Base-by-base conservation (phyloP, 129 eudicot species). In the Smallanthus sonchifolius region DNA sequence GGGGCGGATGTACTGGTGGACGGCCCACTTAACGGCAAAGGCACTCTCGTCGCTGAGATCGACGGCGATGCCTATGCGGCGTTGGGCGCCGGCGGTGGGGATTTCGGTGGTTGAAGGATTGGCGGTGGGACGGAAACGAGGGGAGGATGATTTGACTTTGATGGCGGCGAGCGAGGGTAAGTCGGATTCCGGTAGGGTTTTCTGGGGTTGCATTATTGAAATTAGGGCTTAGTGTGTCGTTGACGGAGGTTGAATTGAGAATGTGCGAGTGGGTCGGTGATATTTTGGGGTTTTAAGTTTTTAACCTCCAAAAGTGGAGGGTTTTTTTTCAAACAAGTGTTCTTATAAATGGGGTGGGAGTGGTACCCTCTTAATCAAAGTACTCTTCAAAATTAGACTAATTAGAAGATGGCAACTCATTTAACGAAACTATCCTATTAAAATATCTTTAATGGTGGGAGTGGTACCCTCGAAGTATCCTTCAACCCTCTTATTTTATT, bases 111-210 rank as follows among this genome's bases (percentile, higher is more conserved):
- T 8, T 55, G 35, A 17, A 8, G 62, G 62, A 4, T 9, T 55
- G 7, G 63, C 13, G 14, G 63, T 8, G 4, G 63, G 15, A 13
- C 36, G 77, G 85, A 44, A 72, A 24, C 75, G 78, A 2, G 85
- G 78, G 42, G 79, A 77, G 5, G 69, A 61, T 15, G 85, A 76
- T 28, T 85, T 87, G 73, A 88, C 90, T 80, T 83, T 85, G 83
- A 88, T 79, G 60, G 89, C 44, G 66, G 96, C 86, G 69, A 84
- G 83, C 2, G 84, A 83, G 2, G 96, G 92, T 8, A 88, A 76
- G 75, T 88, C 95, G 64, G 87, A 76, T 66, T 84, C 89, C 62
- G 85, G 78, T 43, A 69, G 37, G 66, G 78, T 44, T 65, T 82
- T 77, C 34, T 73, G 79, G 28, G 79, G 80, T 61, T 84, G 82